Evolutionary conservation across 805 yeast species (phyloP), one percentile per base, ranked within the genome.

Genomic region (Millerozyma miso): DNA sequence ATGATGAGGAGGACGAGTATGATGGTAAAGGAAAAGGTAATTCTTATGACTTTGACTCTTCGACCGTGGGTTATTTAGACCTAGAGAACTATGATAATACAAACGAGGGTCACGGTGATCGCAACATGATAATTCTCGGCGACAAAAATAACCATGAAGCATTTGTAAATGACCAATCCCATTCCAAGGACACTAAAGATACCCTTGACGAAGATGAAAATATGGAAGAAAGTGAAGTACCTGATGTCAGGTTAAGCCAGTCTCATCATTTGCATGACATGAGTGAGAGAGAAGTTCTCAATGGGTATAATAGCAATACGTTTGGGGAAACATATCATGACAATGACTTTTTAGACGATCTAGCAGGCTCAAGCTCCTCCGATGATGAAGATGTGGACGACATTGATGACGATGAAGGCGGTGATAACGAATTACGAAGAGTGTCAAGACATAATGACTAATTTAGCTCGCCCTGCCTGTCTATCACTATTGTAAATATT

Each of bases 281-380:
- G 33, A 42, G 42, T 16, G 39, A 53, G 10, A 52, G 51, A 17
- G 58, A 59, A 17, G 53, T 51, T 19, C 55, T 51, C 15, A 48
- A 56, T 16, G 57, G 53, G n/a, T 55, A 48, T 37, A 67, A 63
- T 19, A 62, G 60, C 33, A 60, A 56, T 17, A 58, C 54, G 13
- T 55, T 54, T 8, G 57, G 55, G 14, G 59, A 48, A 29, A 53
- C 58, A 10, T 60, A 54, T 36, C 60, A 59, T 17, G 67, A 66
- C 17, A 59, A 58, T 33, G 65, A 63, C 19, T 63, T 58, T 41
- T 47, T 65, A 26, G 73, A 67, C 35, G 66, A 68, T 43, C 53
- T 69, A 39, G 66, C 77, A 33, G 77, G 69, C 19, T 69, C 71
- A 14, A 71, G 70, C 19, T 74, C 77, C 15, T 67, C 72, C 16